Conservation (phyloP, 2,329 filamentous ascomycete species). For the Aspergillus sp. region DNA sequence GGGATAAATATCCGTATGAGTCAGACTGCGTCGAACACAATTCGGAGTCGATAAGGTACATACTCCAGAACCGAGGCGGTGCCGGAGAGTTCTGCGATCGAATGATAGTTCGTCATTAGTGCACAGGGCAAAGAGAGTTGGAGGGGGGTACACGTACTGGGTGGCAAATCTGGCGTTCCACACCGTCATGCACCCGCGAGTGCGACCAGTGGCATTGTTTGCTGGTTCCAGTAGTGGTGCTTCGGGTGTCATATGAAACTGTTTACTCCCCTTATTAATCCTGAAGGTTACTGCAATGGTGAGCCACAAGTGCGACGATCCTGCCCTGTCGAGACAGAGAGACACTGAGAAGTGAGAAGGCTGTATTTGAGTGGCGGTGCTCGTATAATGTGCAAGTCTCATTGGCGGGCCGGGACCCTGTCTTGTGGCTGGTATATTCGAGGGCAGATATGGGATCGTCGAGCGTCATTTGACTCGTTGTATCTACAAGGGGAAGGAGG, state of each 20-base stretch:
- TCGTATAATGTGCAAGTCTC: neutral
- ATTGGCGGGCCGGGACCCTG: neutral
- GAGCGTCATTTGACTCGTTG: neutral
- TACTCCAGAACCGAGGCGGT: neutral
- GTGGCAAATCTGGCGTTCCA: neutral
- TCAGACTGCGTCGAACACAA: neutral
- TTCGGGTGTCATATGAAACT: too few relatives aligned
- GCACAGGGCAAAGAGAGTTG: neutral
- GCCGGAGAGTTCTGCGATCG: neutral
- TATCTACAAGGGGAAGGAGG: neutral
- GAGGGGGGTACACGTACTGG: neutral
- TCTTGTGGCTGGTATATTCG: neutral
- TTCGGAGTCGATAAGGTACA: neutral
- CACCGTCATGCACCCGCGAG: neutral
- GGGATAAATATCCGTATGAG: neutral
- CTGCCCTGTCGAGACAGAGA: too few relatives aligned
- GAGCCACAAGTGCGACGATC: too few relatives aligned
- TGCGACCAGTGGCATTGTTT: too few relatives aligned
- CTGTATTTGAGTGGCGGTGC: neutral
- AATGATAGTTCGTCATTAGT: neutral
- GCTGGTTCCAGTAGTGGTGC: too few relatives aligned
- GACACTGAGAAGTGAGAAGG: neutral
- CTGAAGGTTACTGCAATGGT: too few relatives aligned
- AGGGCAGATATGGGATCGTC: neutral
- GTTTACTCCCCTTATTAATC: too few relatives aligned